Base-by-base conservation (phyloP, 1,284 basidiomycete species). In the Blastosporella zonata region DNA sequence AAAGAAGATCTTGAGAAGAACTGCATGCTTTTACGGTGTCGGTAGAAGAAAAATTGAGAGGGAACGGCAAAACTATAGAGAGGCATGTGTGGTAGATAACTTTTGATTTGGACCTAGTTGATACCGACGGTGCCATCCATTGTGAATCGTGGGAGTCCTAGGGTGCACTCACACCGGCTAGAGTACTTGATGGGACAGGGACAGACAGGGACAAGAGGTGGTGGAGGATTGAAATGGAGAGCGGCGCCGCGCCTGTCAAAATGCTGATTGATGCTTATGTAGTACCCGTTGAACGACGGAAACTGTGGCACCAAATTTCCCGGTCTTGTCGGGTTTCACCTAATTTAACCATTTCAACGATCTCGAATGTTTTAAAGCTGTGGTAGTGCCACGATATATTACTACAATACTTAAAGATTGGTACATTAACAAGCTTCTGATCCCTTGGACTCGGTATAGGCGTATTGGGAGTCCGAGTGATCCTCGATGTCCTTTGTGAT, bases 401-500 rank as follows among this genome's bases (percentile, higher is more conserved):
- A n/a, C 29, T 13, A 18, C 18, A 7, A 18, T 5, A 18, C 29
- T 15, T 41, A 41, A 28, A 18, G 23, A 27, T 3, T 3, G 2
- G 8, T 17, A 17, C n/a, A 17, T 25, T 28, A 18, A 29, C 22
- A 29, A 28, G 39, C 39, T 5, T 15, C 10, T 18, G 39, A 41
- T 13, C 22, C 38, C 17, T 41, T 41, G 15, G 23, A n/a, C n/a
- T 41, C 39, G 13, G 20, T 39, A 40, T 23, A 31, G 12, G 25
- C 22, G 33, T 28, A 28, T 6, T 18, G 21, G 18, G 45, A 39
- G 28, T 47, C 46, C 21, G n/a, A 12, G 20, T 49, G 47, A 15
- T 49, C 40, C 28, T 49, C 47, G 27, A 49, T 18, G 17, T 49
- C 47, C 35, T 38, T 28, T 4, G 47, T 37, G 15, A 49, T 49